These are phyloP conservation scores for Hypomontagnella monticulosa DNA, from an alignment of 495 filamentous ascomycete genomes.

Conservation along the genomic window DNA sequence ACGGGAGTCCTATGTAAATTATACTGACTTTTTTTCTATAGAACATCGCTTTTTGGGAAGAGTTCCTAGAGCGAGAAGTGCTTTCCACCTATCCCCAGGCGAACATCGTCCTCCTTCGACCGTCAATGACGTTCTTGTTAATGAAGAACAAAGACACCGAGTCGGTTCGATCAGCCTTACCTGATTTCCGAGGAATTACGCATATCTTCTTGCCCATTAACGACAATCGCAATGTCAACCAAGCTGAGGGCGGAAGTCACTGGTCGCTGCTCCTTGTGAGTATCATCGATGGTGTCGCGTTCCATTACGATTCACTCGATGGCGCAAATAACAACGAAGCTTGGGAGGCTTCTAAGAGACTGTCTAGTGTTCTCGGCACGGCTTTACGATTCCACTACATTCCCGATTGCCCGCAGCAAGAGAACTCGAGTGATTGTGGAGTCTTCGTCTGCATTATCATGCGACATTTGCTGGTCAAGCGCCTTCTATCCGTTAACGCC, in stretches of 20 bases:
- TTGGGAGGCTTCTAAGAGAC: constrained; percentile 66
- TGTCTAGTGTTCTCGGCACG: constrained; percentile 70
- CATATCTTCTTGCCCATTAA: constrained; percentile 99
- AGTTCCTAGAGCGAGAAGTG: constrained; percentile 92
- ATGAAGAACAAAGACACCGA: constrained; percentile 82
- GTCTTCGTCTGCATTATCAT: constrained; percentile 96
- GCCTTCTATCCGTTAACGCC: constrained; percentile 78
- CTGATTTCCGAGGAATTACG: constrained; percentile 80
- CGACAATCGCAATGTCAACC: constrained; percentile 77
- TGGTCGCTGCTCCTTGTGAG: constrained; percentile 95
- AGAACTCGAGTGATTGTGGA: constrained; percentile 92
- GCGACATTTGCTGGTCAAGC: constrained; percentile 84
- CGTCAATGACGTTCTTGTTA: constrained; percentile 92
- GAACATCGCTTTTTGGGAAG: constrained; percentile 98
- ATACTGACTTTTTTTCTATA: constrained; percentile 46
- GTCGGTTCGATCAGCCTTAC: constrained; percentile 76
- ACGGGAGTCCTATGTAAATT: constrained; percentile 22
- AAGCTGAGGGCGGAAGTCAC: constrained; percentile 89
- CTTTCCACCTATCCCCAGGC: constrained; percentile 78
- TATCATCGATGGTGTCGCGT: constrained; percentile 86
- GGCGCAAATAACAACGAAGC: constrained; percentile 81
- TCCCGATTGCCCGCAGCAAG: constrained; percentile 87
- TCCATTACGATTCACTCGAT: constrained; percentile 94
- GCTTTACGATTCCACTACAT: constrained; percentile 77
- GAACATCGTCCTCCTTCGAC: constrained; percentile 89